Evolutionary conservation across 257 asterid genomes (phyloP).

Genomic region (Ligustrum vulgare): DNA sequence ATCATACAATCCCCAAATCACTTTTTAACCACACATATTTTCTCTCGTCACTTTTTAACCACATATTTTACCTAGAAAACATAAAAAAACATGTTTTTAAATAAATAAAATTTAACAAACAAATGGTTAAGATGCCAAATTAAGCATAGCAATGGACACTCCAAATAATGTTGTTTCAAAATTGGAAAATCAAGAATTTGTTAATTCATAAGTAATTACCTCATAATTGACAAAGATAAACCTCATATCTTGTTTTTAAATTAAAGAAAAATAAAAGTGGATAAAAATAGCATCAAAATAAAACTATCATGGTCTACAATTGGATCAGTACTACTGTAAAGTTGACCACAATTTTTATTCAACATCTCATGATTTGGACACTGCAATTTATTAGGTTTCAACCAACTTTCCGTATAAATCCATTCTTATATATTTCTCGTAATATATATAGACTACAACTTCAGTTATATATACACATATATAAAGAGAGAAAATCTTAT

Average conservation of each 20-base stretch:
- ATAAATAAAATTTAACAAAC: no score
- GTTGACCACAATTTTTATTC: background rate
- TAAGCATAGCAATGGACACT: background rate
- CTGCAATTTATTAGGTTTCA: constrained; percentile 44
- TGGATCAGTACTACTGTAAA: background rate
- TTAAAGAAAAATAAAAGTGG: background rate
- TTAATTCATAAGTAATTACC: background rate
- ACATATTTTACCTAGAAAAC: no score
- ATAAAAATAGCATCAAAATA: background rate
- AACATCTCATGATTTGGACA: background rate
- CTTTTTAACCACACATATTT: no score
- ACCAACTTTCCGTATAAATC: constrained; percentile 32
- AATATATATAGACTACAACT: background rate
- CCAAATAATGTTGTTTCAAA: no score
- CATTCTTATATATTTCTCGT: background rate
- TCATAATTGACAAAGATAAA: background rate
- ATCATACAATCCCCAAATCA: no score
- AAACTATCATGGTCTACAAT: no score
- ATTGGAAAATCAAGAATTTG: no score
- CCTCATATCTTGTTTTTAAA: background rate
- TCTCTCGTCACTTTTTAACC: no score
- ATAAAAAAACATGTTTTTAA: no score
- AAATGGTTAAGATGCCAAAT: no score
- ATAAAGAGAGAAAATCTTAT: background rate
- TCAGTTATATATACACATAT: background rate